Evolutionary conservation across 148 eudicot genomes (phyloP).

Genomic region (Beta vulgaris): DNA sequence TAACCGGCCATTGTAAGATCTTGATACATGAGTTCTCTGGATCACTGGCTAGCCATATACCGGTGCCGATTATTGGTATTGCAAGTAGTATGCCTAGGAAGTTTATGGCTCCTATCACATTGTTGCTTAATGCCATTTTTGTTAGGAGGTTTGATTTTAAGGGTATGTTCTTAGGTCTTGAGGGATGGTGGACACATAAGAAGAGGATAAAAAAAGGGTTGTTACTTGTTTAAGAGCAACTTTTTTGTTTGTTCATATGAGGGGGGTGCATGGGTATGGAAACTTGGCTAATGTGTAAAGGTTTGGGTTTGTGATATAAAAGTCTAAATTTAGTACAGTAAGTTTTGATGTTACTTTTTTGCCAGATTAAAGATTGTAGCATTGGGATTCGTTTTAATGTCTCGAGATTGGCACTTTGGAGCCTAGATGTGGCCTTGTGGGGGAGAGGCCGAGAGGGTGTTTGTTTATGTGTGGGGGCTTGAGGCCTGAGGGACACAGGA

Average conservation of each 20-base stretch:
- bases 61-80: slow-evolving; percentile 69
- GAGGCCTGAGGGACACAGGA: no score
- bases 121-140: slow-evolving; percentile 77
- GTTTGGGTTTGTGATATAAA: slow-evolving; percentile 16
- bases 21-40: slow-evolving; percentile 66
- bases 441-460: not conserved
- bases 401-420: slow-evolving; percentile 21
- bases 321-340: slow-evolving; percentile 15
- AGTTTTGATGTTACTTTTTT: slow-evolving; percentile 5
- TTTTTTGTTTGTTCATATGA: not conserved
- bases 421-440: not conserved
- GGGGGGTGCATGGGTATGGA: slow-evolving; percentile 3
- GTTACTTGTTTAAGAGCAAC: not conserved
- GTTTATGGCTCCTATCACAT: slow-evolving; percentile 69
- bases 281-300: slow-evolving; percentile 23
- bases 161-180: not conserved
- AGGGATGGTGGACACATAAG: not conserved
- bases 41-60: slow-evolving; percentile 69
- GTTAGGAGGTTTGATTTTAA: not conserved
- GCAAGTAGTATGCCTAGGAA: slow-evolving; percentile 70
- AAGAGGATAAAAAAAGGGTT: not conserved
- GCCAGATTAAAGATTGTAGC: slow-evolving; percentile 4
- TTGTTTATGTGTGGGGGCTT: not conserved
- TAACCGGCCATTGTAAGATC: slow-evolving; percentile 80
- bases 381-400: slow-evolving; percentile 19